These are phyloP conservation scores for Cryphonectria japonica DNA, from an alignment of 2,329 filamentous ascomycete genomes.

Conservation along the genomic window DNA sequence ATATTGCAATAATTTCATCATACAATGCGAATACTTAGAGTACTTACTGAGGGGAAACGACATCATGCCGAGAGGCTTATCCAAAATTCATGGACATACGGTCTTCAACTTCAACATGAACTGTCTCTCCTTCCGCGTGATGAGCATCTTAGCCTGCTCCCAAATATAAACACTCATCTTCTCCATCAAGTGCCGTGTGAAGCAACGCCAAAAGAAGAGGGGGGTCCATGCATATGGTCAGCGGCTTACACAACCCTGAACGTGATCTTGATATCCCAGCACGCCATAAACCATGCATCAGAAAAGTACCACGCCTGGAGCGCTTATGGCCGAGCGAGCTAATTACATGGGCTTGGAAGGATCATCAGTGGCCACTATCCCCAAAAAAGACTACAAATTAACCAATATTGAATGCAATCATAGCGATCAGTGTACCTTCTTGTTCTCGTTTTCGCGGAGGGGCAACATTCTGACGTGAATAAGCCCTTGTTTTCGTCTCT, in stretches of 20 bases:
- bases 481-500: background rate
- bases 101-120: background rate
- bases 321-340: background rate
- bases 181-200: background rate
- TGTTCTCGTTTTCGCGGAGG: background rate
- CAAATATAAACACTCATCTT: background rate
- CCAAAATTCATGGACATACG: background rate
- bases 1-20: background rate
- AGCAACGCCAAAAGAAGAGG: background rate
- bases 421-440: background rate
- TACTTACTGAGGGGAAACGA: too few relatives aligned
- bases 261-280: background rate
- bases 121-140: background rate
- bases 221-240: background rate
- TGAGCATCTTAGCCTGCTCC: background rate
- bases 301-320: background rate
- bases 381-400: background rate
- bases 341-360: background rate
- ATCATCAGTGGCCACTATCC: background rate
- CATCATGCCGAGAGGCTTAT: background rate
- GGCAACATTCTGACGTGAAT: background rate
- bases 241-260: background rate
- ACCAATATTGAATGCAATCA: background rate
- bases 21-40: too few relatives aligned
- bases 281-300: conserved; percentile 1